A percentile compares a stretch with the other conserved stretches of the same genome.
phyloP scores from a whole-genome alignment of 495 filamentous ascomycete species.

The Aspergillus panamensis region DNA sequence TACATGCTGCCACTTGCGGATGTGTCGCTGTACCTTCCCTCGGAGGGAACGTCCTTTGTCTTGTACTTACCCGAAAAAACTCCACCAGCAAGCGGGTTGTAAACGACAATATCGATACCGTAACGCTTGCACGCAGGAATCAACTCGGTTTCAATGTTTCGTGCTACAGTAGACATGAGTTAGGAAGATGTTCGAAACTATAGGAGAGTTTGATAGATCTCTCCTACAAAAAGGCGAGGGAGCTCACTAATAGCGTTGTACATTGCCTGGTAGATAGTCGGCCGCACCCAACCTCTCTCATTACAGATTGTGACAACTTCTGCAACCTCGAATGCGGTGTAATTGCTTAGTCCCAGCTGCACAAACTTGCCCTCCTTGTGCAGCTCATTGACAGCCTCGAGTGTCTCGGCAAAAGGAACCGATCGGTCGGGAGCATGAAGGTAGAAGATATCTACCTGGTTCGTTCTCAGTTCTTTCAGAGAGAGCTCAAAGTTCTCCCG shows the following conservation, averaged over 20 bases:
- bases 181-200: slow-evolving; percentile 46
- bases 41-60: slow-evolving; percentile 58
- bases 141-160: slow-evolving; percentile 76
- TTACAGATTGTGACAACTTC: slow-evolving; percentile 82
- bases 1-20: slow-evolving; percentile 58
- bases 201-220: too few relatives aligned
- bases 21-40: slow-evolving; percentile 68
- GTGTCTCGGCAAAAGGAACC: slow-evolving; percentile 74
- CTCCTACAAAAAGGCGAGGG: slow-evolving; percentile 22
- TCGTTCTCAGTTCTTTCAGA: slow-evolving; percentile 67
- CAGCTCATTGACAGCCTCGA: slow-evolving; percentile 71
- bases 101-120: slow-evolving; percentile 83
- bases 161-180: slow-evolving; percentile 59
- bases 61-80: slow-evolving; percentile 86
- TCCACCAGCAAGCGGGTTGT: slow-evolving; percentile 85
- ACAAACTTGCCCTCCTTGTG: slow-evolving; percentile 89
- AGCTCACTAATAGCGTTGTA: slow-evolving; percentile 59
- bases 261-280: slow-evolving; percentile 61
- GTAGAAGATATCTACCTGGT: slow-evolving; percentile 84
- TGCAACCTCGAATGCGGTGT: slow-evolving; percentile 85
- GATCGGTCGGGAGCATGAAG: slow-evolving; percentile 81
- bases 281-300: slow-evolving; percentile 66
- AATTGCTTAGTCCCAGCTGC: slow-evolving; percentile 77
- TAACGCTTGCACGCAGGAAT: slow-evolving; percentile 78
- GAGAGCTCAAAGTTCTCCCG: slow-evolving; percentile 59